Evolutionary conservation across 2,329 filamentous ascomycete genomes (phyloP).

Genomic region (Ophiosphaerella herpotricha): DNA sequence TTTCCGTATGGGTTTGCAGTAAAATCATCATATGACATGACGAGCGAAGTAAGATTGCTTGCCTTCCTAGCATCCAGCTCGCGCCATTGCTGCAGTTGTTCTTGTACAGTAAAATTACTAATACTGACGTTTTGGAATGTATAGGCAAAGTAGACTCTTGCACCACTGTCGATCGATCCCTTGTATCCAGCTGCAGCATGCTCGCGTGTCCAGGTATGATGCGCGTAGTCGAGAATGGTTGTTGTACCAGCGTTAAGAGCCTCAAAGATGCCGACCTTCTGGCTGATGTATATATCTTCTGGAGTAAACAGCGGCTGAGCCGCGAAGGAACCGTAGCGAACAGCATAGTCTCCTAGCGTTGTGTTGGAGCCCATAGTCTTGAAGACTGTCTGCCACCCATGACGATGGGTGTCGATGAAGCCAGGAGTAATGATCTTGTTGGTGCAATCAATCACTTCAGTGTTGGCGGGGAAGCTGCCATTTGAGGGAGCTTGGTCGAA

Average conservation of each 20-base stretch:
- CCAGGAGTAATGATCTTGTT: conserved; percentile 60
- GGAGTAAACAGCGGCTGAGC: conserved; percentile 10
- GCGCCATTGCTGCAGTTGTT: no score
- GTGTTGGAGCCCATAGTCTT: conserved; percentile 60
- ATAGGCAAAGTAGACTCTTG: conserved; percentile 52
- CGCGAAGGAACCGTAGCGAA: conserved; percentile 13
- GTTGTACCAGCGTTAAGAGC: conserved; percentile 59
- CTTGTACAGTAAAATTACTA: no score
- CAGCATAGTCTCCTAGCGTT: conserved; percentile 32
- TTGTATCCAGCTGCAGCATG: conserved; percentile 52
- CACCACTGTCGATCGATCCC: conserved; percentile 55
- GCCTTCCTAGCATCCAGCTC: no score
- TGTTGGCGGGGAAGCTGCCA: conserved; percentile 25
- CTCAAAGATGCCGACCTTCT: conserved; percentile 52
- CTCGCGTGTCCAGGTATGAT: conserved; percentile 49
- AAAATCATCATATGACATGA: no score
- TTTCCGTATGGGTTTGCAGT: no score
- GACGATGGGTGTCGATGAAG: conserved; percentile 61
- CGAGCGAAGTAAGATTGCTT: no score
- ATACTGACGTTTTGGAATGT: conserved; percentile 39
- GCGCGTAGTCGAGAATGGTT: conserved; percentile 49
- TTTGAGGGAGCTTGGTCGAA: no score
- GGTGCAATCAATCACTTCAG: conserved; percentile 52
- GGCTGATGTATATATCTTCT: conserved; percentile 29
- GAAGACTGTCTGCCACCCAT: conserved; percentile 57